phyloP scores from a whole-genome alignment of 192 early-diverging fungal genomes.

The Podila epigama region DNA sequence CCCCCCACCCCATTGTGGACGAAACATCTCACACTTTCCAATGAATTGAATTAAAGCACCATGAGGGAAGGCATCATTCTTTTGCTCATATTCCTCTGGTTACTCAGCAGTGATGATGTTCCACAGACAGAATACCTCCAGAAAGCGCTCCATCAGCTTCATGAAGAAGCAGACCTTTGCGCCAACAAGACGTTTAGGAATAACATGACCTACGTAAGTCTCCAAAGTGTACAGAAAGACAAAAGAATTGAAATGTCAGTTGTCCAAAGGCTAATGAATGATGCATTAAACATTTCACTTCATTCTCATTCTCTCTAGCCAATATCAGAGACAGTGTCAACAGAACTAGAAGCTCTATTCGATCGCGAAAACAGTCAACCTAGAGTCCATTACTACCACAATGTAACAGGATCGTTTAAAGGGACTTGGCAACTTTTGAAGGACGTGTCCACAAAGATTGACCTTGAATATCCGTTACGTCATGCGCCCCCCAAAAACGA shows the following conservation, averaged over 20 bases:
- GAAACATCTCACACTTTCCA: background rate
- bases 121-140: slow-evolving; percentile 34
- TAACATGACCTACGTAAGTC: slow-evolving; percentile 55
- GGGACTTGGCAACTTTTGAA: slow-evolving; percentile 39
- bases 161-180: slow-evolving; percentile 37
- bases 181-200: slow-evolving; percentile 54
- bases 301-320: slow-evolving; percentile 27
- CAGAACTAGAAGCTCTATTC: slow-evolving; percentile 30
- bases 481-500: too few relatives aligned
- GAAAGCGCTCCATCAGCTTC: slow-evolving; percentile 28
- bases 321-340: slow-evolving; percentile 17
- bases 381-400: slow-evolving; percentile 56
- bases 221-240: background rate
- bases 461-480: too few relatives aligned
- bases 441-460: slow-evolving; percentile 1
- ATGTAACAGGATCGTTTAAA: slow-evolving; percentile 60
- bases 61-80: slow-evolving; percentile 31
- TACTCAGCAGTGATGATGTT: slow-evolving; percentile 54
- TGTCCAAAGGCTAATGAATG: too few relatives aligned
- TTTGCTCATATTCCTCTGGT: slow-evolving; percentile 51
- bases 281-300: background rate
- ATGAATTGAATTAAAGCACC: too few relatives aligned
- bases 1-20: background rate
- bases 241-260: background rate
- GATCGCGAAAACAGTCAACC: slow-evolving; percentile 6